phyloP scores from a whole-genome alignment of 345 rosid genomes.

The Populus simonii region DNA sequence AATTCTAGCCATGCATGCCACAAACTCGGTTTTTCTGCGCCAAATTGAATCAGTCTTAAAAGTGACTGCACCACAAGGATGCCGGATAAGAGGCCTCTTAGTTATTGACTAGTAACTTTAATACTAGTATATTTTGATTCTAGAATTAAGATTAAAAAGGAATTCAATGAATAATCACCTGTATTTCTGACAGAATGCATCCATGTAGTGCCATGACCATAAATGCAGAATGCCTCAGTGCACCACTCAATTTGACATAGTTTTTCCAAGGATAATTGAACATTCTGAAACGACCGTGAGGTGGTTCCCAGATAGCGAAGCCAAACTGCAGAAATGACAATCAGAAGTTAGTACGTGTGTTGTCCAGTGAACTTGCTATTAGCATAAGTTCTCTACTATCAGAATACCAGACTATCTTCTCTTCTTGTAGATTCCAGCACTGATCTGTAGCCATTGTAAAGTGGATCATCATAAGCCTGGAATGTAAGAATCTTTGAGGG shows the following conservation, averaged over 20 bases:
- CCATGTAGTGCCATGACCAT: conserved; percentile 97
- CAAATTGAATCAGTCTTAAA: too few species aligned
- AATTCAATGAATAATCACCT: conserved; percentile 37
- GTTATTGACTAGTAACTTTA: too few species aligned
- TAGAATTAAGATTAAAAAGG: neutral
- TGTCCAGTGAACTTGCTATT: neutral
- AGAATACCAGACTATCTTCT: conserved; percentile 65
- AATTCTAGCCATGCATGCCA: neutral
- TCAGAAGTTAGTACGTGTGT: neutral
- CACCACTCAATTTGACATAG: conserved; percentile 71
- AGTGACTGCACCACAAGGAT: too few species aligned
- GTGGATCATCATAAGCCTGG: conserved; percentile 83
- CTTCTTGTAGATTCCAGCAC: conserved; percentile 74
- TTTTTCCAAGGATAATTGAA: conserved; percentile 75
- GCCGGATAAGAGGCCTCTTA: too few species aligned
- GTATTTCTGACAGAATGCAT: conserved; percentile 85
- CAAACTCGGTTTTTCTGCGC: too few species aligned
- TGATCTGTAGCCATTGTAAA: conserved; percentile 78
- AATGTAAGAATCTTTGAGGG: conserved; percentile 78
- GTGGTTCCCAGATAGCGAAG: conserved; percentile 88
- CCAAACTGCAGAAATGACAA: conserved; percentile 43
- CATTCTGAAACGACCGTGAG: conserved; percentile 71
- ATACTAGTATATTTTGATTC: too few species aligned
- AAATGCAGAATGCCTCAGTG: conserved; percentile 84
- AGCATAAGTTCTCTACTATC: neutral